Evolutionary conservation across 2,329 filamentous ascomycete genomes (phyloP).

Genomic region (Madurella fahalii): DNA sequence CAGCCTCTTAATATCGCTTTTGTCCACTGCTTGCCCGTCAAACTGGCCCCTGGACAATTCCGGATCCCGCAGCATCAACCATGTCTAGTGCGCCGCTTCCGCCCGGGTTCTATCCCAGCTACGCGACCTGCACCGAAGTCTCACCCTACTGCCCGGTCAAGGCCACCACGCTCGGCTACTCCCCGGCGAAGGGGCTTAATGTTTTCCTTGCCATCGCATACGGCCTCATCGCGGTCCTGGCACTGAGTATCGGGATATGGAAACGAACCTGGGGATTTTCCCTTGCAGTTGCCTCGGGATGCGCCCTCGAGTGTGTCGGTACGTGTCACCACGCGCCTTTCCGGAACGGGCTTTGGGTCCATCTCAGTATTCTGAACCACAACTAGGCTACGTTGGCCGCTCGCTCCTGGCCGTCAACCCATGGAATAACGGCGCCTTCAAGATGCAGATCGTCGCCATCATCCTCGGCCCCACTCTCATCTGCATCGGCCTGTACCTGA

Average conservation of each 20-base stretch:
- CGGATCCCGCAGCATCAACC: not conserved
- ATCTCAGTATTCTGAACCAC: not conserved
- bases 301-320: conserved; percentile 52
- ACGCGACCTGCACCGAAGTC: conserved; percentile 36
- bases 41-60: too few species aligned
- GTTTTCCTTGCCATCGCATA: conserved; percentile 51
- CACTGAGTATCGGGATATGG: conserved; percentile 43
- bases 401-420: conserved; percentile 48
- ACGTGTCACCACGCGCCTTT: conserved; percentile 17
- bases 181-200: conserved; percentile 52
- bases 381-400: conserved; percentile 50
- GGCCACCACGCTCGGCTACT: conserved; percentile 53
- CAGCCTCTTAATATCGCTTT: too few species aligned
- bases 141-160: conserved; percentile 45
- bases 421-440: conserved; percentile 50
- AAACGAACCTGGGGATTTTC: conserved; percentile 55
- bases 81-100: conserved; percentile 11
- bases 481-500: conserved; percentile 61
- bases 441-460: conserved; percentile 57
- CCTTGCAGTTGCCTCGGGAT: conserved; percentile 45
- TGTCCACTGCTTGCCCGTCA: too few species aligned
- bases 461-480: conserved; percentile 57
- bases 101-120: conserved; percentile 18
- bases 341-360: not conserved
- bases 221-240: conserved; percentile 40